Evolutionary conservation across 2,329 filamentous ascomycete species (phyloP).

Genomic region (Penicillium freii): DNA sequence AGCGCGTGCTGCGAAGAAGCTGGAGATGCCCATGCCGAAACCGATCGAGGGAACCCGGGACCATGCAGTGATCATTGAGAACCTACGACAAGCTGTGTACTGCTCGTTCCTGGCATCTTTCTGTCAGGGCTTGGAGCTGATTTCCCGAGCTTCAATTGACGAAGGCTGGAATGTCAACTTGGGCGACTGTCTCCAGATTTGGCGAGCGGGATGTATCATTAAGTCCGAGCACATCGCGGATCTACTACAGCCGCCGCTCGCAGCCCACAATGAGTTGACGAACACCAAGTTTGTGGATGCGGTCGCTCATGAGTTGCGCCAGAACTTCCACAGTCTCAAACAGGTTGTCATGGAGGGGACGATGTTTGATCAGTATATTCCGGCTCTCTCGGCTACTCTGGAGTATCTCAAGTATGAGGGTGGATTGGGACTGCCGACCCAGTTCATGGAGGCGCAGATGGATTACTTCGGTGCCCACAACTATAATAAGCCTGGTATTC

Average conservation of each 20-base stretch:
- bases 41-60: conserved; percentile 33
- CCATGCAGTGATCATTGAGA: conserved; percentile 53
- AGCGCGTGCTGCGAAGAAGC: conserved; percentile 51
- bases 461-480: conserved; percentile 69
- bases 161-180: conserved; percentile 57
- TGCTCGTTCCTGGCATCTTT: conserved; percentile 61
- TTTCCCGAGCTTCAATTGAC: conserved; percentile 57
- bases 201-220: conserved; percentile 71
- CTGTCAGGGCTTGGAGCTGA: conserved; percentile 64
- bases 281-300: conserved; percentile 44
- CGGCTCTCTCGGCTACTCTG: conserved; percentile 59
- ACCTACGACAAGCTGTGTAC: conserved; percentile 61
- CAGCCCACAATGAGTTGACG: conserved; percentile 27
- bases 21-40: conserved; percentile 43
- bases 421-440: conserved; percentile 60
- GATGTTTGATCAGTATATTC: conserved; percentile 59
- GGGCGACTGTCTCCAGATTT: conserved; percentile 52
- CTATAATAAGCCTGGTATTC: conserved; percentile 55
- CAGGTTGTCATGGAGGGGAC: conserved; percentile 55
- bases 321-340: conserved; percentile 54
- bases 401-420: conserved; percentile 67
- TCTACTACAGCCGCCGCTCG: conserved; percentile 48
- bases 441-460: conserved; percentile 69
- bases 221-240: conserved; percentile 64
- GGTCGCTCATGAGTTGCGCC: conserved; percentile 55